Conservation (phyloP, 208 protist species). For the Acanthamoeba culbertsoni region DNA sequence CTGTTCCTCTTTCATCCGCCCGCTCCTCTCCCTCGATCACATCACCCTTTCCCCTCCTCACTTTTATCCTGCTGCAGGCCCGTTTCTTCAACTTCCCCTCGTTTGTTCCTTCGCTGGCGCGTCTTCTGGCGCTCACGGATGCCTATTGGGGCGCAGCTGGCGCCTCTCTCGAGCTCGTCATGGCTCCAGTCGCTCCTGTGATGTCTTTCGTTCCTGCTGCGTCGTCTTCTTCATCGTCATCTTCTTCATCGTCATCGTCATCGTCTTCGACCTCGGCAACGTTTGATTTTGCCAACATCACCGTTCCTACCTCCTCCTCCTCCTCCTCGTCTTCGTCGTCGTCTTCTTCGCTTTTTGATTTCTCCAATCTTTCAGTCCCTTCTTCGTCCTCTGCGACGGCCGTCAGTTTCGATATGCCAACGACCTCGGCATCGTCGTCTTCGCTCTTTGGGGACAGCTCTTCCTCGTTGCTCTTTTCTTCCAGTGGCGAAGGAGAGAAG, state of each 20-base stretch:
- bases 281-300: slow-evolving; percentile 2
- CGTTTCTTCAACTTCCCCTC: slow-evolving; percentile 1
- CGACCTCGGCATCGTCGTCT: not conserved
- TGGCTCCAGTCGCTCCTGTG: not conserved
- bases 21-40: no score
- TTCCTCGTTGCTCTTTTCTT: no score
- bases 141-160: not conserved
- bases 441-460: not conserved
- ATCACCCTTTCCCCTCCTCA: not conserved
- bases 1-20: no score
- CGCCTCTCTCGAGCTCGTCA: not conserved
- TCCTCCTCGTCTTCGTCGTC: not conserved
- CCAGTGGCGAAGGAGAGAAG: no score
- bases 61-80: not conserved
- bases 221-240: not conserved
- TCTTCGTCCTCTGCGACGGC: not conserved
- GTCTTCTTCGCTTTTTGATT: not conserved
- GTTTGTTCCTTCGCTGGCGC: not conserved
- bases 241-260: not conserved
- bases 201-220: no score
- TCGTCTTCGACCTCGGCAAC: not conserved
- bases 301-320: not conserved
- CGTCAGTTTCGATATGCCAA: not conserved
- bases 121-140: not conserved
- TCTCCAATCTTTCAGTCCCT: not conserved